Evolutionary conservation across 192 early-diverging fungal genomes (phyloP), one percentile per base, ranked within the genome.

Genomic region (Coemansia sp.): DNA sequence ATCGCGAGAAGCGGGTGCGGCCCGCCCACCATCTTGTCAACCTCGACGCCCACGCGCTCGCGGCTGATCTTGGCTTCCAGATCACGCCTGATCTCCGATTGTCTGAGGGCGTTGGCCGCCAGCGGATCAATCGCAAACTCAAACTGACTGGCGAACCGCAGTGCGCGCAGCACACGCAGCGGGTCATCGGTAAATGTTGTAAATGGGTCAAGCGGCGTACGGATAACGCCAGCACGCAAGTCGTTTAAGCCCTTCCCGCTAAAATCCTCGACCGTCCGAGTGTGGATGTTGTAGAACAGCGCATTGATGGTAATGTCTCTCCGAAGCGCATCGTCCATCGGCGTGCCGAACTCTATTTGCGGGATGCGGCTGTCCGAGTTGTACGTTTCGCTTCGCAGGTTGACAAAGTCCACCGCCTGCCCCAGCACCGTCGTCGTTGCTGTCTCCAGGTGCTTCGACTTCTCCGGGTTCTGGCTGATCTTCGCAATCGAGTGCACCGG

Each of bases 261-360:
- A 62, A 89, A 94, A 76, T 98, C 96, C 82, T 98, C 96, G 9
- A 98, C 91, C 36, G 76, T 8, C 1, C 75, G 61, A 0, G 94
- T 93, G 64, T 93, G 89, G 14, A 99, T 87, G 77, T 99, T 99
- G 83, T 95, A 99, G 62, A 99, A 97, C 53, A 99, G 84, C 15
- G 95, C 90, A 68, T 99, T 99, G 74, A 99, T 96, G 24, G 98
- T 99, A 14, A 90, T 94, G 75, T 99, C 98, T n/a, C 98, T 87
- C 0, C 98, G 90, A 55, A 88, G 75, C 7, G 98, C 96, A 71
- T 99, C 98, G 65, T 99, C 90, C 14, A 71, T 55, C 0, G 98
- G 95, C 14, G 95, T 95, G 23, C 96, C 98, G 75, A 93, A 96
- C 60, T 46, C 53, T 52, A 93, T 76, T 56, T 84, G 68, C 7